Base-by-base conservation (phyloP, 345 rosid genomes). In the Euclidium syriacum region DNA sequence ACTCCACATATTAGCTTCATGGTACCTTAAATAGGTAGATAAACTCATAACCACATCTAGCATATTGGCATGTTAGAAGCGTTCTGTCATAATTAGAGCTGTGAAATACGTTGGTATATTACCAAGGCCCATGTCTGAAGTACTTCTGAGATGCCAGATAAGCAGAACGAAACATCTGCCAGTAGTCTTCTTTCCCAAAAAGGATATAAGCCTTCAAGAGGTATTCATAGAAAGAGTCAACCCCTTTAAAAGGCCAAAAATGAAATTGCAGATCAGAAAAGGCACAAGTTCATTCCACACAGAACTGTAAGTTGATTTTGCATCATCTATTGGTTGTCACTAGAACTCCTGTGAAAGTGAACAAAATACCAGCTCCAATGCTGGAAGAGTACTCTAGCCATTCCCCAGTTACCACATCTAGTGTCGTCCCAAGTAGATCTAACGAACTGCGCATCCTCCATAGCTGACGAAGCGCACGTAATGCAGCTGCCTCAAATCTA, bases 391-490 rank as follows among this genome's bases (percentile, higher is more conserved):
- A 77, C 78, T 87, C 96, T 50, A 86, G 83, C 95, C 98, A 92
- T 70, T 87, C 80, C 62, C 96, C 96, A 33, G 83, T 85, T 67
- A 40, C 69, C 52, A 92, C 86, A 72, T 92, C 89, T 22, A 92
- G 64, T 39, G 96, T 89, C 24, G 96, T 89, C 71, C 98, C 98
- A 10, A 92, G 70, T 47, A 92, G 77, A 73, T 92, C 83, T 70
- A 89, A 73, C 20, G 96, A 80, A 77, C 98, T 92, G 4, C 94
- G 85, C 98, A 92, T 92, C 70, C 91, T 87, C 96, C 96, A 92
- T 58, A 92, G 79, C 79, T 78, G 88, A 57, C 91, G 87, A 38
- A 92, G 86, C 33, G 98, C 94, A 49, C 85, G 94, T 68, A 89
- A 29, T 62, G 98, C 94, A 57, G 85, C 98, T 59, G 84, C 78